These are phyloP conservation scores for Phytophthora boehmeriae DNA, from an alignment of 352 stramenopile genomes.

Conservation along the genomic window DNA sequence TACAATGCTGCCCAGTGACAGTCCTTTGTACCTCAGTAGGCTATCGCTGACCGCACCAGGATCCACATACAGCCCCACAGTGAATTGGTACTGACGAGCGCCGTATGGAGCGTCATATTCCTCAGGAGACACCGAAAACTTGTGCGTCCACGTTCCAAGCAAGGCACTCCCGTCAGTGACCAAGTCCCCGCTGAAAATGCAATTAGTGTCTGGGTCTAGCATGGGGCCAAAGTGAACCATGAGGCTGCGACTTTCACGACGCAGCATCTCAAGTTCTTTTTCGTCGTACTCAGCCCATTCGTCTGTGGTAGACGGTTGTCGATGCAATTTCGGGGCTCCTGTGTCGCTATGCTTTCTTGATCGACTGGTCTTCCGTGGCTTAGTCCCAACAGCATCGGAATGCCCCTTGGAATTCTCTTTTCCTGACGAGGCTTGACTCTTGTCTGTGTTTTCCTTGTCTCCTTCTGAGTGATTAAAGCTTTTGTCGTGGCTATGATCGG, in stretches of 20 bases:
- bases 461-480: conserved; percentile 2
- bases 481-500: conserved; percentile 4
- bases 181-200: conserved; percentile 63
- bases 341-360: conserved; percentile 16
- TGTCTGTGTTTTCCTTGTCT: conserved; percentile 14
- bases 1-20: conserved; percentile 78
- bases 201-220: conserved; percentile 68
- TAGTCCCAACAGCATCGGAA: conserved; percentile 6
- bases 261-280: conserved; percentile 65
- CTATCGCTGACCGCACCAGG: conserved; percentile 59
- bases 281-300: conserved; percentile 73
- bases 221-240: conserved; percentile 70
- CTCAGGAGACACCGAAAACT: conserved; percentile 48
- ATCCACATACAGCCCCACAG: conserved; percentile 74
- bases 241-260: conserved; percentile 62
- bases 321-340: conserved; percentile 12
- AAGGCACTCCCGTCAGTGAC: conserved; percentile 60
- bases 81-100: conserved; percentile 47
- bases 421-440: conserved; percentile 6
- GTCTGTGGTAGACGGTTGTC: conserved; percentile 49
- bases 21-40: conserved; percentile 82
- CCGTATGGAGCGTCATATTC: conserved; percentile 42
- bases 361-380: conserved; percentile 22
- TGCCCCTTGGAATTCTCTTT: not conserved
- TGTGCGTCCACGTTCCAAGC: conserved; percentile 73